Evolutionary conservation across 2,329 filamentous ascomycete species (phyloP).

Genomic region (Cadophora sp.): DNA sequence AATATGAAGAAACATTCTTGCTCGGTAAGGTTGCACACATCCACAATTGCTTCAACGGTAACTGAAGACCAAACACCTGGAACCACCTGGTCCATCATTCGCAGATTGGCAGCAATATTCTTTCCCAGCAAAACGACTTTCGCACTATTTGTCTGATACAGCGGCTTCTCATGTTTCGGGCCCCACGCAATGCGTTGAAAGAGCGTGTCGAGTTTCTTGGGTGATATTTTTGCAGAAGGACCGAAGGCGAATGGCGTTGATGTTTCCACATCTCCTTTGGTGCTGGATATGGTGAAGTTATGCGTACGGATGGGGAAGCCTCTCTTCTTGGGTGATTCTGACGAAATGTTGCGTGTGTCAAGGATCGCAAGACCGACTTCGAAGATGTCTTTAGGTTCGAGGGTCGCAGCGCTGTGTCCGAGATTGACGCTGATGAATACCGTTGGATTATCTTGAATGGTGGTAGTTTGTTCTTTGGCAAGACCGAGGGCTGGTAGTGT

Average conservation of each 20-base stretch:
- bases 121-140: background rate
- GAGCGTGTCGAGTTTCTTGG: background rate
- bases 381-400: background rate
- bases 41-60: background rate
- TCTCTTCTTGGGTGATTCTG: background rate
- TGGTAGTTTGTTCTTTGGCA: background rate
- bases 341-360: background rate
- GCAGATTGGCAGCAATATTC: conserved; percentile 3
- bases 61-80: background rate
- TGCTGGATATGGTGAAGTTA: background rate
- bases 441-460: background rate
- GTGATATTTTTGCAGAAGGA: background rate
- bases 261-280: background rate
- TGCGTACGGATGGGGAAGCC: background rate
- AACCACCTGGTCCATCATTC: background rate
- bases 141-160: background rate
- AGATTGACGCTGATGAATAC: background rate
- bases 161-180: background rate
- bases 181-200: background rate
- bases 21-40: background rate
- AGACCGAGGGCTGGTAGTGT: background rate
- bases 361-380: background rate
- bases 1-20: background rate
- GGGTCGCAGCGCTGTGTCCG: background rate
- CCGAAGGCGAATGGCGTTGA: background rate